Evolutionary conservation across 192 early-diverging fungal genomes (phyloP).

Genomic region (Dimargaris xerosporica): DNA sequence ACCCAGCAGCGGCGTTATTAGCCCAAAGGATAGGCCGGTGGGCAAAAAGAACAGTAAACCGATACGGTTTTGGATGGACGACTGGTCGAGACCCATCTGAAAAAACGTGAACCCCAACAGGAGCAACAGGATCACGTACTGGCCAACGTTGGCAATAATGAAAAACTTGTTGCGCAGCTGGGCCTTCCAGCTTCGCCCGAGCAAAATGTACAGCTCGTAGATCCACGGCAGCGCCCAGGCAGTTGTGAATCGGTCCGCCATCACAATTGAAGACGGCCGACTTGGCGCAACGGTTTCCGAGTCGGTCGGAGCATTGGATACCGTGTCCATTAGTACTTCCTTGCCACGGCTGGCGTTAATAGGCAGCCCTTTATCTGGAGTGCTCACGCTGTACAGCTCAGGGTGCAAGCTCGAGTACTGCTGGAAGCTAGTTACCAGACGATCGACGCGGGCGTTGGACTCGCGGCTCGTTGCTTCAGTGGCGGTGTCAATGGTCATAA

Average conservation of each 20-base stretch:
- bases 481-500: slow-evolving; percentile 37
- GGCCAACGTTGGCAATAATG: slow-evolving; percentile 20
- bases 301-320: neutral
- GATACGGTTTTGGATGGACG: slow-evolving; percentile 27
- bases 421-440: slow-evolving; percentile 13
- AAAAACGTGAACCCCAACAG: slow-evolving; percentile 43
- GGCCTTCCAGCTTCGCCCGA: slow-evolving; percentile 31
- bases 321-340: neutral
- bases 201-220: slow-evolving; percentile 29
- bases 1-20: slow-evolving; percentile 36
- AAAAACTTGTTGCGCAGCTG: slow-evolving; percentile 22
- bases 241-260: neutral
- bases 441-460: slow-evolving; percentile 24
- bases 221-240: slow-evolving; percentile 21
- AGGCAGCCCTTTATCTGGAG: neutral
- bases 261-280: too few species aligned
- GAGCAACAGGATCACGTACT: slow-evolving; percentile 29
- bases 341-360: neutral
- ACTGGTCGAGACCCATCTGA: slow-evolving; percentile 23
- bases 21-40: slow-evolving; percentile 36
- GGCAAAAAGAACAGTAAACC: slow-evolving; percentile 29
- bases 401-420: neutral
- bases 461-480: slow-evolving; percentile 21
- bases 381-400: neutral
- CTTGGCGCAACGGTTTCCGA: neutral